Base-by-base conservation (phyloP, 2,329 filamentous ascomycete species). In the Talaromyces islandicus region DNA sequence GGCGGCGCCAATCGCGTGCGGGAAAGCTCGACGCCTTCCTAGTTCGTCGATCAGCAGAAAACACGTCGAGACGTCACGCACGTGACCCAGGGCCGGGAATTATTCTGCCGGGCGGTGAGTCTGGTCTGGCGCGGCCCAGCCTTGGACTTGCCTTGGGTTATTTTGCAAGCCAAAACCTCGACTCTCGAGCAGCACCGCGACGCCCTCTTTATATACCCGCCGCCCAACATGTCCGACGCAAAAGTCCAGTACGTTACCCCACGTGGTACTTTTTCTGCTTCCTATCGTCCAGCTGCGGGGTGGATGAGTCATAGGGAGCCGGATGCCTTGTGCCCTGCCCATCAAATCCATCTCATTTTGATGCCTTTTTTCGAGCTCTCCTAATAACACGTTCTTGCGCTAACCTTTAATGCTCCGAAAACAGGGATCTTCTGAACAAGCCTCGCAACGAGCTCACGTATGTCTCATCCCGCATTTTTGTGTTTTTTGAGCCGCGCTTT, bases 401-500 rank as follows among this genome's bases (percentile, higher is more conserved):
- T 19, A 61, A 61, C 43, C 4, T 35, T 46, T 21, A 10, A 17
- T 51, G 35, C 21, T 43, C 11, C 35, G 54, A 48, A 17, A 62
- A 62, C 74, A 95, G 91, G 78, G 92, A 96, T 77, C 86, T 96
- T 71, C 86, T 95, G 66, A 88, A 85, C 75, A 96, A 96, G 84
- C 88, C 91, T 66, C 90, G 91, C 78, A 86, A 83, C 71, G 92
- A 97, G 75, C 88, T 96, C 78, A 96, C 92, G 91, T 95, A 86
- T 69, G 88, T 52, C 48, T 53, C 59, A 54, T 62, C 46, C 56
- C 53, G 11, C 38, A 38, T 60, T 57, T 60, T 57, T 55, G 21
- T 46, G 11, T 11, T 46, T 41, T 27, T 38, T 57, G 32, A 60
- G 62, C 62, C 62, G 59, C 64, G 57, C 56, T 58, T 59, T 54